phyloP scores from a whole-genome alignment of 169 alveolate genomes.

The Eimeria falciformis region DNA sequence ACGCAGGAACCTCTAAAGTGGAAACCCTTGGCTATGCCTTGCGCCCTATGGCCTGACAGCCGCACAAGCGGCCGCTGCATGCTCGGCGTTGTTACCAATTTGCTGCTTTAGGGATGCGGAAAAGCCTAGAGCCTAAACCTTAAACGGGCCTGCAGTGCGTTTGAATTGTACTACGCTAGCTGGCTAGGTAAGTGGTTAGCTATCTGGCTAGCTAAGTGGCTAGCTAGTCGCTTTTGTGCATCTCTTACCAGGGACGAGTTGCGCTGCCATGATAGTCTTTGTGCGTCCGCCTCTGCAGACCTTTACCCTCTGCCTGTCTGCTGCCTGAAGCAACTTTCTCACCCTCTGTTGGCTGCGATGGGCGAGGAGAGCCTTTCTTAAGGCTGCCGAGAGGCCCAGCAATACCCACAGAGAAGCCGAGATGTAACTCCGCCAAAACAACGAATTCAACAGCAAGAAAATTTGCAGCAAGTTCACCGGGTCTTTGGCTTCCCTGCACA shows the following conservation, averaged over 20 bases:
- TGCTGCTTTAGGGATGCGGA: too few relatives aligned
- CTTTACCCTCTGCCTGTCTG: not conserved
- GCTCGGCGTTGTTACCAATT: too few relatives aligned
- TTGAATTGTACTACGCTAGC: too few relatives aligned
- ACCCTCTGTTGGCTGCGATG: constrained; percentile 37
- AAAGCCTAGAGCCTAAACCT: too few relatives aligned
- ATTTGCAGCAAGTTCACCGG: constrained; percentile 45
- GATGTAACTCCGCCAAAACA: constrained; percentile 66
- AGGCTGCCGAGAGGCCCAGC: constrained; percentile 46
- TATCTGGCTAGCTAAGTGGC: not conserved
- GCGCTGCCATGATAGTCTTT: not conserved
- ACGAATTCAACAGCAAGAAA: constrained; percentile 41
- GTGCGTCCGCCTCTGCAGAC: constrained; percentile 22
- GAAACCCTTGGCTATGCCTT: not conserved
- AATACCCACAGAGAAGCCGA: constrained; percentile 57
- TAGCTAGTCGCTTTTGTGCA: not conserved
- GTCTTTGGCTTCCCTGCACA: constrained; percentile 46
- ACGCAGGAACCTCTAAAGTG: not conserved
- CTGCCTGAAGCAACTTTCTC: not conserved
- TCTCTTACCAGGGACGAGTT: constrained; percentile 63
- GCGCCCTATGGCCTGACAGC: too few relatives aligned
- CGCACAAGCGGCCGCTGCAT: too few relatives aligned
- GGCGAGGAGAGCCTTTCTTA: not conserved
- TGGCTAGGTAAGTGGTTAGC: not conserved
- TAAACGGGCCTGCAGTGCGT: too few relatives aligned